phyloP scores from a whole-genome alignment of 768 basidiomycete genomes.

The Lactifluus hygrophoroides region DNA sequence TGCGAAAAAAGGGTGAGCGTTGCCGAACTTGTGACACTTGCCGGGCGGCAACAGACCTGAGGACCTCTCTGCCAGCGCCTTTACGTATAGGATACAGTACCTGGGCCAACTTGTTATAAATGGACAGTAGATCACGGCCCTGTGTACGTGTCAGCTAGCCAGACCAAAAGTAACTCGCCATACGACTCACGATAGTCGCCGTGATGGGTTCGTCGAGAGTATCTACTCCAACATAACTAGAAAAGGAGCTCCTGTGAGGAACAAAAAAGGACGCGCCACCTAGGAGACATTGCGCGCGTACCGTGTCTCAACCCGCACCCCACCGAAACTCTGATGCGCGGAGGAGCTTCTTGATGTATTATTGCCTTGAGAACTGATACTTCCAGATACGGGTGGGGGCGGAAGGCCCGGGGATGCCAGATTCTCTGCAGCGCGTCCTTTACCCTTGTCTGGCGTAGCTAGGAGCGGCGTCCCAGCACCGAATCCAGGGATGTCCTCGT shows the following conservation, averaged over 20 bases:
- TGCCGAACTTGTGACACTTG: slow-evolving; percentile 2
- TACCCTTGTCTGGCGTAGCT: slow-evolving; percentile 56
- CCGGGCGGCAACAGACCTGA: slow-evolving; percentile 43
- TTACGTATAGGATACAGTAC: slow-evolving; percentile 79
- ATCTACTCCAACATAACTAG: slow-evolving; percentile 71
- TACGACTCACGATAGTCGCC: slow-evolving; percentile 66
- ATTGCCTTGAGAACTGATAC: slow-evolving; percentile 49
- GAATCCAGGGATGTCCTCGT: slow-evolving; percentile 75
- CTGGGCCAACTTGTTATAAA: slow-evolving; percentile 88
- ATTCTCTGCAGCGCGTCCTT: slow-evolving; percentile 53
- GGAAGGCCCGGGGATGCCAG: slow-evolving; percentile 35
- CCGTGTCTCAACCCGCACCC: slow-evolving; percentile 84
- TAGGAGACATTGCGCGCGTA: slow-evolving; percentile 27
- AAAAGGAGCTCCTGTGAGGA: not conserved
- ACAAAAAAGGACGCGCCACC: not conserved
- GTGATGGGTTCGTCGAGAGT: slow-evolving; percentile 91
- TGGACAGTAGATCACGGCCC: slow-evolving; percentile 84
- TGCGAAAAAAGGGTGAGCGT: slow-evolving; percentile 24
- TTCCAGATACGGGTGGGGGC: slow-evolving; percentile 50
- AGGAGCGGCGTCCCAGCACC: slow-evolving; percentile 35
- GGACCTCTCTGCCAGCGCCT: slow-evolving; percentile 66
- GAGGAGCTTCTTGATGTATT: slow-evolving; percentile 30
- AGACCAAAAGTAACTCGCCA: slow-evolving; percentile 4
- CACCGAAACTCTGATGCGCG: slow-evolving; percentile 65
- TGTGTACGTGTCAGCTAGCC: slow-evolving; percentile 26